Evolutionary conservation across 805 yeast genomes (phyloP), one percentile per base, ranked within the genome.

Genomic region (Cyberlindnera maclurae): DNA sequence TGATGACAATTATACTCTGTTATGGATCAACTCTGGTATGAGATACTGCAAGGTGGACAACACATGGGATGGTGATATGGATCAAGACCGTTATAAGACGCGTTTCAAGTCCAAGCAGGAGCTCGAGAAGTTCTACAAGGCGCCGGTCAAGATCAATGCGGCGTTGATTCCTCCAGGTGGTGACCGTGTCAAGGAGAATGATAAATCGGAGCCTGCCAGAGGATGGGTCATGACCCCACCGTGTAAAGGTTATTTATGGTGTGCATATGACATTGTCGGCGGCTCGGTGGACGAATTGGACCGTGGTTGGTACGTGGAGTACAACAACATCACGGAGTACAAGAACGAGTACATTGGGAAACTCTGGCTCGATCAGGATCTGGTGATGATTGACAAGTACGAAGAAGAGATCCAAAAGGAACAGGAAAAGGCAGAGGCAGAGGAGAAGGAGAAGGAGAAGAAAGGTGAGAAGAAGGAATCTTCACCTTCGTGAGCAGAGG

Each of bases 1-100:
- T 41, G 65, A 62, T 37, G 79, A 73, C 51, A 52, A 65, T 37
- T 59, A 59, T 34, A 63, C 73, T 2, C 50, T 68, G 30, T 52
- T 79, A 3, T 82, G 88, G 87, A 67, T 80, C 37, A 82, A 82
- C 50, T 82, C 87, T 12, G 90, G 90, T 1, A 71, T 81, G 59
- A 63, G 67, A 38, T 74, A 67, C 36, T 82, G 88, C 56, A 75
- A 75, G 45, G 49, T 60, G 26, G 46, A 59, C n/a, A 44, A 58
- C 13, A 64, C 67, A 31, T 46, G 50, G 51, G 44, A 45, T 3
- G 26, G 55, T 49, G 50, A 64, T 58, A 13, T 64, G 51, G 28
- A 51, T 51, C 13, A 64, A 50, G 48, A 46, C 29, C 15, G 57
- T 44, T 41, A 57, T 48, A 43, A 65, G 58, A 46, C 55, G 44